These are phyloP conservation scores for Boechera stricta DNA, from an alignment of 345 rosid species.

Conservation along the genomic window DNA sequence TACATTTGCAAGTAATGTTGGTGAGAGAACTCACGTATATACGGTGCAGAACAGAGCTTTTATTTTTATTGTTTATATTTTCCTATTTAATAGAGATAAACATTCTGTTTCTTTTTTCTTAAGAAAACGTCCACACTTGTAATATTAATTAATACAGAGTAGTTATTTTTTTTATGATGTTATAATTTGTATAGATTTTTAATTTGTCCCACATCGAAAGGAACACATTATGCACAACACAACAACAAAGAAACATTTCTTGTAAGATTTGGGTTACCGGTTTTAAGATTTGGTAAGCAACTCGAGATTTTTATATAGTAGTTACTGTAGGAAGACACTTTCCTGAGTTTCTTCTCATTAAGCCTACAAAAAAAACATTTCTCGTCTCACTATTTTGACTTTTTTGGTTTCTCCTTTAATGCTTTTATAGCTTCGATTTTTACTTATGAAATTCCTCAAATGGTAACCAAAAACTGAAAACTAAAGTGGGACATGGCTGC, in stretches of 20 bases:
- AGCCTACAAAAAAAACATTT: constrained; percentile 12
- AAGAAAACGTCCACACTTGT: background rate
- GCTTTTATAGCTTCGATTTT: constrained; percentile 8
- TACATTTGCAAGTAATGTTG: background rate
- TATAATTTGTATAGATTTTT: too few relatives aligned
- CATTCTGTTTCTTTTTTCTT: background rate
- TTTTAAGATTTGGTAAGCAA: constrained; percentile 35
- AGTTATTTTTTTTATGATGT: too few relatives aligned
- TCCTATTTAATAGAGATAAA: too few relatives aligned
- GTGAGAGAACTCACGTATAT: background rate
- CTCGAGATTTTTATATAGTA: constrained; percentile 8
- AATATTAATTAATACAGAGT: too few relatives aligned
- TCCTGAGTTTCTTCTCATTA: constrained; percentile 13
- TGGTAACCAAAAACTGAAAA: background rate
- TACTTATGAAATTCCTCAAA: constrained; percentile 14
- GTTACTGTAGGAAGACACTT: constrained; percentile 21
- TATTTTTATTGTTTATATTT: background rate
- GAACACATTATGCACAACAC: too few relatives aligned
- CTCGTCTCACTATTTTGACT: constrained; percentile 26
- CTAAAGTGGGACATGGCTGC: constrained; percentile 11
- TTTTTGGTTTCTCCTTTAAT: constrained; percentile 23
- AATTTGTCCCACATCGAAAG: too few relatives aligned
- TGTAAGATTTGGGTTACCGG: constrained; percentile 23
- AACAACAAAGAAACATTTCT: too few relatives aligned
- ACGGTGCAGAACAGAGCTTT: background rate